Base-by-base conservation (phyloP, 306 rosid genomes). In the Lathyrus tuberosus region DNA sequence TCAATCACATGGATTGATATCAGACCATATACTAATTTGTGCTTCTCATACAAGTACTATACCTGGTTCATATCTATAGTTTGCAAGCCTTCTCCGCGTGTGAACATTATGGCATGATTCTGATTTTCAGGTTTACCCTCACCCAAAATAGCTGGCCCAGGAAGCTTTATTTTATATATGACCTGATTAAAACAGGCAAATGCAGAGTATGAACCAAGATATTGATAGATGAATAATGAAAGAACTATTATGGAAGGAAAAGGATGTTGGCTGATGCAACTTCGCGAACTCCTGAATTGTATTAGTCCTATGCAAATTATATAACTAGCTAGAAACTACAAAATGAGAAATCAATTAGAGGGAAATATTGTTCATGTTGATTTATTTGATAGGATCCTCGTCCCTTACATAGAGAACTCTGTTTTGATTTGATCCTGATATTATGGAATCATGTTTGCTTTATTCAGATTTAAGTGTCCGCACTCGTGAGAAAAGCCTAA, bases 81-180 rank as follows among this genome's bases (percentile, higher is more conserved):
- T 72, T 94, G 98, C 84, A 94, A 81, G 75, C 97, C 98, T 79
- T 94, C 98, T 15, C 98, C 98, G 5, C 98, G 96, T 11, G 95
- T 82, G 81, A 94, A 94, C 65, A 94, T 90, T 70, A 94, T 88
- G 51, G 98, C 96, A 80, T 94, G 98, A 73, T 94, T 94, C 86
- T 94, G 97, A 87, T 90, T 94, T 78, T 94, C 98, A 65, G 98
- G 98, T 84, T 94, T 94, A 54, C 98, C 98, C 84, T 94, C 98
- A 58, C 98, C 98, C 84, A 90, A 83, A 56, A 90, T 85, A 49
- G 97, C 95, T 52, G 95, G 97, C 62, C 98, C 98, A 2, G 97
- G 98, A 82, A 94, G 98, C 80, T 91, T 94, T 81, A 94, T 94
- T 76, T 82, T 86, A 80, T 94, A 90, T 58, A 94, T 94, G 49